Base-by-base conservation (phyloP, 2,329 filamentous ascomycete species). In the Cladorrhinum sp. region DNA sequence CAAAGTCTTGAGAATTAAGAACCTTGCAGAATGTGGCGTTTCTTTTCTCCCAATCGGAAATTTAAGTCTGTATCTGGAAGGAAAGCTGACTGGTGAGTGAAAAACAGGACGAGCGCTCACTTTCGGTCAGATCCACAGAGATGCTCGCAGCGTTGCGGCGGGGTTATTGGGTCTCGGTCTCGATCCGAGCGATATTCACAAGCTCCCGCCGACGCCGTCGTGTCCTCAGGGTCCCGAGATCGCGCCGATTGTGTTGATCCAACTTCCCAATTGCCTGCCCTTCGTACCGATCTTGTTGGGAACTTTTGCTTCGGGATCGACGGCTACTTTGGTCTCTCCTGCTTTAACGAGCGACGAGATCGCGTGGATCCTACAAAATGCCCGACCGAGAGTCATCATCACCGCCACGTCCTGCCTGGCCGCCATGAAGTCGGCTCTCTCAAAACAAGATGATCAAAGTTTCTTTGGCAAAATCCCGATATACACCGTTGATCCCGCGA, bases 381-480 rank as follows among this genome's bases (percentile, higher is more conserved):
- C 76, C 2, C 72, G 74, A 1, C 76, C 76, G 0, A 69, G 68
- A 2, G 74, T 71, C 42, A 69, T 78, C 62, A 70, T 79, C 62
- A 77, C 75, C 0, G 65, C 73, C n/a, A 67, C 65, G 52, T 55
- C 73, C 1, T 71, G 69, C 56, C 64, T 75, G 24, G 58, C 57
- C 1, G 72, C 71, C 3, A 74, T 77, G 65, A 67, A 69, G 26
- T 68, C 70, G 14, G 76, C 76, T 0, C 51, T 79, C 1, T 60
- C 65, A 6, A 59, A 67, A 6, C 76, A 77, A 51, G 60, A 72
- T 1, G 75, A 78, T 58, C 46, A 55, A 0, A 58, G 62, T 0
- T 76, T 70, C 62, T 75, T 73, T n/a, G 60, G 66, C 2, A 55
- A 58, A 3, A 73, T 90, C 9, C 89, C 88, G 67, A 73, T 84